Base-by-base conservation (phyloP, 2,329 filamentous ascomycete genomes). In the Blastomyces parvus region DNA sequence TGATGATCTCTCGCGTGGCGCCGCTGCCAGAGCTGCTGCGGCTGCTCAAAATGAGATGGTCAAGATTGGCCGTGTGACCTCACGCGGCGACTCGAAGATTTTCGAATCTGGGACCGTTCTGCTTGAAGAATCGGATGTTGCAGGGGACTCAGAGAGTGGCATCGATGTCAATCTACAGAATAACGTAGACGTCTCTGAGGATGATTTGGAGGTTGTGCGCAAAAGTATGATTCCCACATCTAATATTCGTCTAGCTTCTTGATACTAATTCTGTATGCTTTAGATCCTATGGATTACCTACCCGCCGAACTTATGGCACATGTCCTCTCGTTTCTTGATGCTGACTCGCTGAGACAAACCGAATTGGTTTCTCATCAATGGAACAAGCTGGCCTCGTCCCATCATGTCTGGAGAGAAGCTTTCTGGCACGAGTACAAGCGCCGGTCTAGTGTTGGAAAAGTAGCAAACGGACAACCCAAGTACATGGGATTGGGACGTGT, bases 321-420 rank as follows among this genome's bases (percentile, higher is more conserved):
- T 52, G 79, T 88, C 60, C 78, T 88, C 62, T 81, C 83, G 0
- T 83, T 82, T 69, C 79, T 88, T 50, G 85, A 87, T 66, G 81
- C 82, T 6, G 72, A 76, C 48, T 83, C 84, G 6, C 76, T 88
- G 53, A 77, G 82, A 62, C 76, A 77, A 59, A 79, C 81, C 38
- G 83, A 85, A 69, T 72, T 78, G 19, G 84, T 88, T 25, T 85
- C 81, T n/a, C 78, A 73, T 55, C 71, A 74, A 60, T 88, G 86
- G 86, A 73, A 80, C 65, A 74, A 78, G 25, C 76, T 83, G 64
- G 83, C 83, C 38, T 78, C 78, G 19, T 84, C 84, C 30, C 78
- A 77, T 30, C 81, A 84, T 67, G 83, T 87, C 55, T 88, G 86
- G 86, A 82, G 82, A 62, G 77, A 79, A 50, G 81, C 84, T n/a